Conservation (phyloP, 306 rosid genomes). For the Prunus mume region DNA sequence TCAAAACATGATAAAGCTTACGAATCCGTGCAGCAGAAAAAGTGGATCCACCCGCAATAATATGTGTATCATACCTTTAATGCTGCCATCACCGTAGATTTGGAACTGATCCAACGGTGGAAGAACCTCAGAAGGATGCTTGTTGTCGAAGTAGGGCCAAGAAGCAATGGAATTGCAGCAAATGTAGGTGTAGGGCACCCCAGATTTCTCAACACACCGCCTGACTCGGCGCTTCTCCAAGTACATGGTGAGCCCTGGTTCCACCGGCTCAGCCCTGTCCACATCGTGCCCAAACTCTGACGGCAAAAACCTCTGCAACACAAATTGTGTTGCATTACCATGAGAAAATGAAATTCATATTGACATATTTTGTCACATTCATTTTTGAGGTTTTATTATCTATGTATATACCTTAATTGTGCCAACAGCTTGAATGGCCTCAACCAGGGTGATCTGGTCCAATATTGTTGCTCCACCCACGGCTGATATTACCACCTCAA, state of each 20-base stretch:
- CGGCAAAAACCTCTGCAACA: conserved; percentile 59
- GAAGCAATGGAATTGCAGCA: conserved; percentile 77
- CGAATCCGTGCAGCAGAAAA: too few relatives aligned
- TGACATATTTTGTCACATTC: neutral
- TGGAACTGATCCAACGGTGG: conserved; percentile 61
- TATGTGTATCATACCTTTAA: conserved; percentile 40
- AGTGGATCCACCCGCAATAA: too few relatives aligned
- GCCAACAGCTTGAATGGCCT: conserved; percentile 47
- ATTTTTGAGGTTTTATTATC: too few relatives aligned
- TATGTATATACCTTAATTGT: conserved; percentile 44
- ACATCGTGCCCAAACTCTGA: conserved; percentile 79
- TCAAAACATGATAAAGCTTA: too few relatives aligned
- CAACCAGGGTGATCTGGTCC: conserved; percentile 52
- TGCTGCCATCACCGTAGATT: conserved; percentile 68
- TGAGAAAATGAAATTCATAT: neutral
- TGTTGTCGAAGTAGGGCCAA: conserved; percentile 67
- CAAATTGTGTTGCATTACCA: too few relatives aligned
- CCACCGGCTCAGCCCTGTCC: conserved; percentile 67
- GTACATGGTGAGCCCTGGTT: conserved; percentile 61
- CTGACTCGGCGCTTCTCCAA: conserved; percentile 45
- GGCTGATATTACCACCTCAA: conserved; percentile 51
- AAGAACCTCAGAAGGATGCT: conserved; percentile 50
- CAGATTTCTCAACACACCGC: conserved; percentile 34
- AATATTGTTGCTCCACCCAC: conserved; percentile 41
- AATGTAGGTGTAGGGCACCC: conserved; percentile 49